These are phyloP conservation scores for Huiozyma naganishii DNA, from an alignment of 805 yeast species.

Conservation along the genomic window DNA sequence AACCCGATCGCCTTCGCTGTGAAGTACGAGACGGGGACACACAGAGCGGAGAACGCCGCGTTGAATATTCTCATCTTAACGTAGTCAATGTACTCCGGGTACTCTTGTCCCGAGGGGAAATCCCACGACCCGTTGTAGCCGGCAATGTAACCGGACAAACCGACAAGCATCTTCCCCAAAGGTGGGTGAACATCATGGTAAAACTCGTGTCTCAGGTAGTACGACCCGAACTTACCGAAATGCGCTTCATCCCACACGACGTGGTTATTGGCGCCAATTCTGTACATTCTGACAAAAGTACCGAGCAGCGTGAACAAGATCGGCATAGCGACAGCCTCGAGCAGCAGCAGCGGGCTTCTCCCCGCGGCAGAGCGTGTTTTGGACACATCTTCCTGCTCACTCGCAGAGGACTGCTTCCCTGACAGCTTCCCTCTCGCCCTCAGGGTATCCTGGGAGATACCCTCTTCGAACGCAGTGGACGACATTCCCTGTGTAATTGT, in stretches of 20 bases:
- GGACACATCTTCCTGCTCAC: background rate
- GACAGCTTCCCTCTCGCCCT: background rate
- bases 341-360: conserved; percentile 5
- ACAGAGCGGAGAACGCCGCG: conserved; percentile 51
- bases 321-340: conserved; percentile 34
- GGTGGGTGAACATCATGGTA: conserved; percentile 87
- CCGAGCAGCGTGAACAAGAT: conserved; percentile 35
- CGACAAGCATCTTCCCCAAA: conserved; percentile 71
- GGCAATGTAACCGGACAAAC: conserved; percentile 66
- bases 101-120: conserved; percentile 56
- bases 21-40: conserved; percentile 62
- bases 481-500: conserved; percentile 4
- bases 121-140: conserved; percentile 70
- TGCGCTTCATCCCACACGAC: conserved; percentile 91
- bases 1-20: conserved; percentile 53
- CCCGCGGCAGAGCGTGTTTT: background rate
- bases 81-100: conserved; percentile 53
- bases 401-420: background rate
- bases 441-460: background rate
- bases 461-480: conserved; percentile 6
- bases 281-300: conserved; percentile 46
- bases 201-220: conserved; percentile 68
- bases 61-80: conserved; percentile 63
- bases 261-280: conserved; percentile 42
- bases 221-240: conserved; percentile 79